These are phyloP conservation scores for Magnaporthiopsis poae DNA, from an alignment of 2,329 filamentous ascomycete species.

Conservation along the genomic window DNA sequence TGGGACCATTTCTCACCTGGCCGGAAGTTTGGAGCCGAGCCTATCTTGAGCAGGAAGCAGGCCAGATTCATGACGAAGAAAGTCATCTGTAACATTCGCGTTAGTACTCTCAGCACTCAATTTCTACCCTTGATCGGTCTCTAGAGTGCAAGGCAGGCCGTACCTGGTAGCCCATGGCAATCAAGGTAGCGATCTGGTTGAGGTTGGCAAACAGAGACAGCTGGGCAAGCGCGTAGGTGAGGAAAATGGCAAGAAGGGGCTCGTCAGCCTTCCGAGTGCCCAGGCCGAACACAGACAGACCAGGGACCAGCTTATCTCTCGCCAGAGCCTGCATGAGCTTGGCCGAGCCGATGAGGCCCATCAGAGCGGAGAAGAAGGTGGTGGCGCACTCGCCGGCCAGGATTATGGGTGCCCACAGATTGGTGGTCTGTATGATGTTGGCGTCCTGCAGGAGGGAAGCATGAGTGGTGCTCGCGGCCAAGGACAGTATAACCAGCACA, in stretches of 20 bases:
- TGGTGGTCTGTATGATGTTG: conserved; percentile 75
- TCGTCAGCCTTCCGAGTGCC: conserved; percentile 65
- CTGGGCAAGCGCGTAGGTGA: conserved; percentile 69
- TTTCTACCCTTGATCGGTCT: background rate
- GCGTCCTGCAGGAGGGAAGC: conserved; percentile 63
- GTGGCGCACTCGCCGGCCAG: conserved; percentile 75
- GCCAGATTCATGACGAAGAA: conserved; percentile 82
- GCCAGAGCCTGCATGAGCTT: conserved; percentile 78
- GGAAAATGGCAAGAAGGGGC: conserved; percentile 63
- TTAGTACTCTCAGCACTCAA: conserved; percentile 11
- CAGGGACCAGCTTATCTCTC: conserved; percentile 68
- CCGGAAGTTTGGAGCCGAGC: conserved; percentile 79
- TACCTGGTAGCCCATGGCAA: conserved; percentile 79
- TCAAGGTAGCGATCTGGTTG: conserved; percentile 79
- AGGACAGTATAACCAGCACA: conserved; percentile 63
- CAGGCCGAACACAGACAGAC: conserved; percentile 62
- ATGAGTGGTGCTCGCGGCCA: conserved; percentile 67
- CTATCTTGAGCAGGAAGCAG: conserved; percentile 76
- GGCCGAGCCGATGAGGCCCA: conserved; percentile 77
- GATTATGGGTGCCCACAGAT: conserved; percentile 62
- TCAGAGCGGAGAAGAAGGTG: conserved; percentile 73
- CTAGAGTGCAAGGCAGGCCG: conserved; percentile 11
- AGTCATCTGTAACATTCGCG: conserved; percentile 52
- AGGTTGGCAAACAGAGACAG: conserved; percentile 72
- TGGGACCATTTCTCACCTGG: conserved; percentile 30